phyloP scores from a whole-genome alignment of 495 filamentous ascomycete genomes.

The Lasiosphaeria ovina region DNA sequence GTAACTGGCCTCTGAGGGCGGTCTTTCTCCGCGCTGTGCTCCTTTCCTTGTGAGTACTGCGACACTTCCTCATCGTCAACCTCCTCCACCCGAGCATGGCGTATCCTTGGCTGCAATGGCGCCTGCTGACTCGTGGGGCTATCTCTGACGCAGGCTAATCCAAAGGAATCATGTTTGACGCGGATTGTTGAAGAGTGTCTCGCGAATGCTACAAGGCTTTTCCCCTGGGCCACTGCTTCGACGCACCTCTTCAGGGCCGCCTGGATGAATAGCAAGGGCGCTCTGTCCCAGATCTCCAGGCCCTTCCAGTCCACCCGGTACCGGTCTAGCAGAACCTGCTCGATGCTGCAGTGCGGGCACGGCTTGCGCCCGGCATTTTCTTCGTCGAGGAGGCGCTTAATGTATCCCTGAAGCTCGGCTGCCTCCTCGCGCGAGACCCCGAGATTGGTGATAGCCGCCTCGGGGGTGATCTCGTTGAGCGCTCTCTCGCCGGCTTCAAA shows the following conservation, averaged over 20 bases:
- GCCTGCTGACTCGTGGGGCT: too few relatives aligned
- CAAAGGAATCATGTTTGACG: too few relatives aligned
- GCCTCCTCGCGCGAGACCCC: slow-evolving; percentile 15
- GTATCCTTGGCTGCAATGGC: neutral
- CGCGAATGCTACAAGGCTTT: neutral
- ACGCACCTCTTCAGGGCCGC: slow-evolving; percentile 7
- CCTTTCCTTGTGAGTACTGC: neutral
- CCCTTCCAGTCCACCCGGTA: slow-evolving; percentile 7
- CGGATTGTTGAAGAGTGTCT: too few relatives aligned
- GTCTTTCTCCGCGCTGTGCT: neutral
- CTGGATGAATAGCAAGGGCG: neutral
- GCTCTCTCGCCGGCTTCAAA: neutral
- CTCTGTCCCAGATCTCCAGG: slow-evolving; percentile 8
- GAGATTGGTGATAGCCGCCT: slow-evolving; percentile 6
- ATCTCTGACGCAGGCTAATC: too few relatives aligned
- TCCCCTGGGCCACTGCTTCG: neutral
- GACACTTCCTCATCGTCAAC: neutral
- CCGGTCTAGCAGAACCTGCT: slow-evolving; percentile 3
- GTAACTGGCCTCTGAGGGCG: too few relatives aligned
- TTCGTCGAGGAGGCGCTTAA: slow-evolving; percentile 20
- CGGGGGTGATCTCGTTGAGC: neutral
- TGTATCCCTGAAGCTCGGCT: slow-evolving; percentile 24
- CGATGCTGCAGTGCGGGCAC: slow-evolving; percentile 4
- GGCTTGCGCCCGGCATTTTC: neutral
- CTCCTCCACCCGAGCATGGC: neutral